phyloP scores from a whole-genome alignment of 108 stramenopile genomes.

The Heterococcus sp. region DNA sequence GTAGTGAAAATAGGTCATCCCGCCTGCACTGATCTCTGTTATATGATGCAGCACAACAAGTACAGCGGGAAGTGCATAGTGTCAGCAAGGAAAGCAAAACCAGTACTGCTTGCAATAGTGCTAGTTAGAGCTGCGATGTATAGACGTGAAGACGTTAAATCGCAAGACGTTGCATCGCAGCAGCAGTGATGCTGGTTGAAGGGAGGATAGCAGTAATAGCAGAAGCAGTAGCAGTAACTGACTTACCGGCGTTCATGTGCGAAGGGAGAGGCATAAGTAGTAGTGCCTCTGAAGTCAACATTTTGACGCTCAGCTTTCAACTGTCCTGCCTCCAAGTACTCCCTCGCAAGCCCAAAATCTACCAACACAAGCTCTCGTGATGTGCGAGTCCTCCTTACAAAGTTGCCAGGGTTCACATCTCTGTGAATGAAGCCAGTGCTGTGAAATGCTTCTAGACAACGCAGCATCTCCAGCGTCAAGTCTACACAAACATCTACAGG shows the following conservation, averaged over 20 bases:
- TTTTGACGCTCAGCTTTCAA: slow-evolving; percentile 20
- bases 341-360: slow-evolving; percentile 46
- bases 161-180: slow-evolving; percentile 10
- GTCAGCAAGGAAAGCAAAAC: no score
- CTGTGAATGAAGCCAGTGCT: slow-evolving; percentile 41
- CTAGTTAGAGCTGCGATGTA: no score
- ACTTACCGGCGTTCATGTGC: slow-evolving; percentile 2
- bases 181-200: not conserved
- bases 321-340: slow-evolving; percentile 18
- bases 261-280: slow-evolving; percentile 36
- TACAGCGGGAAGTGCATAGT: no score
- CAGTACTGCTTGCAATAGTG: no score
- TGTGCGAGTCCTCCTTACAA: slow-evolving; percentile 33
- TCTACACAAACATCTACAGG: not conserved
- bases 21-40: slow-evolving; percentile 45
- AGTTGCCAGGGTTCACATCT: slow-evolving; percentile 53
- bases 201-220: no score
- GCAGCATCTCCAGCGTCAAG: slow-evolving; percentile 39
- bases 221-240: not conserved
- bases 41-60: no score
- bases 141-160: no score
- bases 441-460: slow-evolving; percentile 44
- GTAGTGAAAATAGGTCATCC: slow-evolving; percentile 47
- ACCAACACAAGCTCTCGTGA: slow-evolving; percentile 46
- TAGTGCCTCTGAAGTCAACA: slow-evolving; percentile 53